phyloP scores from a whole-genome alignment of 2,329 filamentous ascomycete genomes.

The Cladosporium colombiae region DNA sequence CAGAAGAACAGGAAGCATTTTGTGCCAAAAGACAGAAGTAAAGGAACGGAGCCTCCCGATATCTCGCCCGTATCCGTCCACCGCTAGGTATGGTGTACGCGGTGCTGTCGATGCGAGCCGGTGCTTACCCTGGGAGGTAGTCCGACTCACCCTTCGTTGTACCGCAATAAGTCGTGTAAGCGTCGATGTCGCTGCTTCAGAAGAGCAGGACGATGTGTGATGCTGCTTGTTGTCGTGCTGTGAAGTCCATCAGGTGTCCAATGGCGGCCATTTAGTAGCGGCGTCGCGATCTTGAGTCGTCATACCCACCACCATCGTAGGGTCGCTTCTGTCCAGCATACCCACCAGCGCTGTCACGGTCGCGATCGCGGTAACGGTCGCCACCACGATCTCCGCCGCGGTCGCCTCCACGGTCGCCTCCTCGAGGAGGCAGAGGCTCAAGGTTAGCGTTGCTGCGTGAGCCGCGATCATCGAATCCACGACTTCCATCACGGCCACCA shows the following conservation, averaged over 20 bases:
- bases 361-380: constrained; percentile 49
- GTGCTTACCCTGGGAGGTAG: constrained; percentile 41
- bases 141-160: constrained; percentile 39
- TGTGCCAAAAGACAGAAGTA: constrained; percentile 2
- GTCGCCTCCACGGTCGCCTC: constrained; percentile 55
- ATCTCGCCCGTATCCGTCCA: constrained; percentile 14
- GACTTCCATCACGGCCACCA: constrained; percentile 38
- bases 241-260: constrained; percentile 7
- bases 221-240: constrained; percentile 11
- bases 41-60: constrained; percentile 26
- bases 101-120: constrained; percentile 31
- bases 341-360: constrained; percentile 35
- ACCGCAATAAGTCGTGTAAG: neutral
- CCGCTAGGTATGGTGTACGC: constrained; percentile 6
- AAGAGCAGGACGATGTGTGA: neutral
- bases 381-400: constrained; percentile 39
- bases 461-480: constrained; percentile 39
- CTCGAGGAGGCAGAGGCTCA: constrained; percentile 74
- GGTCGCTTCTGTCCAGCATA: constrained; percentile 12
- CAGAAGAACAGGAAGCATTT: constrained; percentile 10
- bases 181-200: neutral
- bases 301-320: constrained; percentile 70
- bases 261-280: constrained; percentile 50
- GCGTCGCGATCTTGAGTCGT: constrained; percentile 67
- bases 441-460: constrained; percentile 73